These are phyloP conservation scores for Ophiostoma novo-ulmi DNA, from an alignment of 2,329 filamentous ascomycete species.

Conservation along the genomic window DNA sequence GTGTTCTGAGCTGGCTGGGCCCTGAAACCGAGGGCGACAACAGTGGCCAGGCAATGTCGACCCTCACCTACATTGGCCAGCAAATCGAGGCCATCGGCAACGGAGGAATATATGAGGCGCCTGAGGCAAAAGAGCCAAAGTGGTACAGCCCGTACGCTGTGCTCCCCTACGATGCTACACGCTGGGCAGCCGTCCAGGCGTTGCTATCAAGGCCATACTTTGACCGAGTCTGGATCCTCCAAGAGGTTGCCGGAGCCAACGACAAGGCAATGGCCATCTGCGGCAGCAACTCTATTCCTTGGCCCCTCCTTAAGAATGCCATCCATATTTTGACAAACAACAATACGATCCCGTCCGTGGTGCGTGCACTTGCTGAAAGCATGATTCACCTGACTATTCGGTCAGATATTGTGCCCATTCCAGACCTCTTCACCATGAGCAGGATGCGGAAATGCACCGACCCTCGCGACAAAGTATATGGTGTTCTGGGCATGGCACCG, in stretches of 20 bases:
- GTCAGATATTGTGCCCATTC: background rate
- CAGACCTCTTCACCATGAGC: background rate
- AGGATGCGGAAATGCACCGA: constrained; percentile 2
- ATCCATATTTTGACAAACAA: background rate
- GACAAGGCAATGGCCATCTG: background rate
- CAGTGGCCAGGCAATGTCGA: background rate
- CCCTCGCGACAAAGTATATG: background rate
- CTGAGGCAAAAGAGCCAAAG: background rate
- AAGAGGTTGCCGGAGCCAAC: background rate
- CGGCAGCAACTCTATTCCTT: background rate
- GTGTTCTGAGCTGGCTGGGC: background rate
- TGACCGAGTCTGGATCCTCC: background rate
- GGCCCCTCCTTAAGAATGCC: background rate
- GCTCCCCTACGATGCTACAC: background rate
- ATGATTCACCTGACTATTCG: background rate
- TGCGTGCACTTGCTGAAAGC: background rate
- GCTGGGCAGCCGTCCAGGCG: background rate
- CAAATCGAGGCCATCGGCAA: background rate
- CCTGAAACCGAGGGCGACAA: background rate
- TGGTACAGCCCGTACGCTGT: background rate
- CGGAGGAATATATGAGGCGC: background rate
- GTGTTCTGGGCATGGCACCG: background rate
- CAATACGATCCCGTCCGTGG: background rate
- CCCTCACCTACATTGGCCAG: background rate
- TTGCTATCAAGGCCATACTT: background rate